Base-by-base conservation (phyloP, 768 basidiomycete genomes). In the Trametes maxima region DNA sequence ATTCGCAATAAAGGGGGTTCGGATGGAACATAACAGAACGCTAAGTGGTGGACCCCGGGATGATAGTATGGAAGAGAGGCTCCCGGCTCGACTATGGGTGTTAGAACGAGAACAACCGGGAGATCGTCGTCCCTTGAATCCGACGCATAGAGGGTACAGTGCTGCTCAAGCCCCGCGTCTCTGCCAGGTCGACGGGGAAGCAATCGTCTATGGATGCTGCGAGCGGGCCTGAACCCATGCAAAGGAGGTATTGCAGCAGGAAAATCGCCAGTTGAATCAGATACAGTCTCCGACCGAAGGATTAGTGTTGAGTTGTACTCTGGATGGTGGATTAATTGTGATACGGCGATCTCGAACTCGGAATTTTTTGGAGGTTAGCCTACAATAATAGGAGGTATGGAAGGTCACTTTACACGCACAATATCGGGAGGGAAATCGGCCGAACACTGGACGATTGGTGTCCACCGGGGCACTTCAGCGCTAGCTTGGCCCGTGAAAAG, bases 291-390 rank as follows among this genome's bases (percentile, higher is more conserved):
- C 0, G 94, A 90, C 1, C 95, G 85, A 17, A 98, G 77, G 58
- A 98, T 96, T 25, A 96, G 82, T 0, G 92, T 90, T 0, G 93
- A 94, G 70, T 95, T 96, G 72, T 93, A 92, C 69, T 98, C 95
- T 6, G 95, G 95, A 69, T 96, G 94, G 39, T 90, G 82, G 7
- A 94, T 78, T 17, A 96, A 78, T 63, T 92, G 89, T 24, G 81
- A 82, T 35, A 89, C 72, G 0, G 90, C 91, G 1, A 72, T 69
- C 65, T 89, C 84, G 69, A 97, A 97, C 92, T 94, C n/a, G 57
- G 24, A 25, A 19, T 57, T 54, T n/a, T 21, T 6, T 33, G 28
- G 22, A 11, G 14, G 22, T 47, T 28, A 24, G 33, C 21, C 28
- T 16, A 5, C 12, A 7, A 13, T 2, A 45, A 25, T 24, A 3